Evolutionary conservation across 495 filamentous ascomycete genomes (phyloP), one percentile per base, ranked within the genome.

Genomic region (Talaromyces thailandensis): DNA sequence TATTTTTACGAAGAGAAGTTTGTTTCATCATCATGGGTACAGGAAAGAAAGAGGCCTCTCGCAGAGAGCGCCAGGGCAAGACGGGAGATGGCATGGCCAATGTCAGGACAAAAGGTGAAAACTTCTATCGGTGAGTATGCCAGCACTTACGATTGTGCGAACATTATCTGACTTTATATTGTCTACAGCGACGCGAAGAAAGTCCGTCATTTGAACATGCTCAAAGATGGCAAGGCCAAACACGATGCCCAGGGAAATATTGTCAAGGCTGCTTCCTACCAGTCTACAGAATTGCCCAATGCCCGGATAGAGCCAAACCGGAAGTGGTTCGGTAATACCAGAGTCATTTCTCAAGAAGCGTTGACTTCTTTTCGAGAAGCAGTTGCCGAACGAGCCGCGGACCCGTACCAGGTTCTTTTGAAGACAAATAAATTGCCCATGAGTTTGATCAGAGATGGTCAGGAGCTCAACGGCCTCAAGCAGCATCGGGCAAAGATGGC

Each of bases 371-470:
- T 98, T 76, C 86, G 95, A 53, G 90, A 95, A 63, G 95, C 94
- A 14, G 92, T 98, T 72, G 90, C 90, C 9, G 92, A 92, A 74
- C 87, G 90, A 74, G 86, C 89, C 23, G 86, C 87, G 23, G 93
- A 98, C 70, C 95, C 95, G 1, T 96, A 96, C 75, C 84, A 88
- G 60, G 92, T 96, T 53, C 84, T 98, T 9, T 77, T 98, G 32
- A 96, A 96, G 78, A 88, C 87, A 56, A 98, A 98, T 73, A 98
- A 98, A 76, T 76, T 96, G 43, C 90, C 92, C 23, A 90, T 95
- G 90, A 89, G 79, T 57, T 76, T 93, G 69, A 88, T 93, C 63
- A 75, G 81, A 64, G 89, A 92, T 63, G 81, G 81, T 43, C 73
- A 82, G 58, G 78, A 74, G 16, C 76, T 79, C 26, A 92, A 94